Base-by-base conservation (phyloP, 192 early-diverging fungal genomes). In the Borealophlyctis nickersoniae region DNA sequence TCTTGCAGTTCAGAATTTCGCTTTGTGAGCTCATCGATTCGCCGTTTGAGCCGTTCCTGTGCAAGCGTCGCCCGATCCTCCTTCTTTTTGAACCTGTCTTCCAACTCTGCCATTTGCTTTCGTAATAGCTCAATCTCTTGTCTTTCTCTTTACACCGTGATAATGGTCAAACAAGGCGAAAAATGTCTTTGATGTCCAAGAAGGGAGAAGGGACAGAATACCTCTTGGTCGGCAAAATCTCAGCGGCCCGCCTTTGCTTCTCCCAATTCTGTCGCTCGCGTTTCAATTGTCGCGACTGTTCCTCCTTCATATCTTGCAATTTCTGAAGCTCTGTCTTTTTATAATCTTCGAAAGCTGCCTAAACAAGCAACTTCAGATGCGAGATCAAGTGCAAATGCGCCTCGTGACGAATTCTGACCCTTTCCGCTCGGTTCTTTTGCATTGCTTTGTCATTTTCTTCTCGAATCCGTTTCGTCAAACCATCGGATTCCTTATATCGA, bases 111-210 rank as follows among this genome's bases (percentile, higher is more conserved):
- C n/a, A 78, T 50, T 53, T 78, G 60, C 36, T 51, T 51, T 2
- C 56, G 28, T 28, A 77, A 58, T n/a, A 72, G 32, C 23, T 79
- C 75, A 13, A 79, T 36, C 58, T 79, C 75, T 52, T 74, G 63
- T n/a, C 75, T 59, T 35, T 79, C 77, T 31, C 76, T 77, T 5
- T 14, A 7, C 5, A 24, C 52, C 9, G 52, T 23, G 26, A 23
- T 27, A 24, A 5, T 53, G 26, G 23, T 14, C 7, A 23, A 53
- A 23, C 7, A 23, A 28, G 13, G 23, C 7, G 9, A 14, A 28
- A 53, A 28, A 14, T 7, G 24, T 53, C 45, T n/a, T n/a, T n/a
- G n/a, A n/a, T n/a, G n/a, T n/a, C n/a, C 7, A 53, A 16, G n/a
- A n/a, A n/a, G 7, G 11, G 52, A 27, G 11, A 53, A 7, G 11